phyloP scores from a whole-genome alignment of 75 land plant genomes.

The Picea sitchensis region DNA sequence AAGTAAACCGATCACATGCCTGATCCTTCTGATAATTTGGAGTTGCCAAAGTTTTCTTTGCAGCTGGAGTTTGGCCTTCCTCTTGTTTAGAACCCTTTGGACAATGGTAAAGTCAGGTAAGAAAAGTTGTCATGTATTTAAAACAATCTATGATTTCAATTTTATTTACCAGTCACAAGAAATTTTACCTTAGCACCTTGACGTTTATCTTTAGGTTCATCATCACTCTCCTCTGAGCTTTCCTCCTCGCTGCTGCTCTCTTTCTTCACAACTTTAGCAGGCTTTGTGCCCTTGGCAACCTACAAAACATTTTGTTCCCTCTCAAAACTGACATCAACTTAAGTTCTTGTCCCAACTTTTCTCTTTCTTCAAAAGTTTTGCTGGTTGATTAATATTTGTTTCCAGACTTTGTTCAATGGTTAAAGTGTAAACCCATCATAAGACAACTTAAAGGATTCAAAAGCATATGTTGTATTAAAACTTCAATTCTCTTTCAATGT shows the following conservation, averaged over 20 bases:
- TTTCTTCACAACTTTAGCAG: not conserved
- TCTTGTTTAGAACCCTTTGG: not conserved
- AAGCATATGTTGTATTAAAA: no score
- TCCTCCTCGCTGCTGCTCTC: constrained; percentile 8
- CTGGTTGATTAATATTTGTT: no score
- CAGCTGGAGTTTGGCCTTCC: constrained; percentile 9
- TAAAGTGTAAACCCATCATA: no score
- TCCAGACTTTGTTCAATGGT: no score
- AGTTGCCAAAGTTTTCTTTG: constrained; percentile 42
- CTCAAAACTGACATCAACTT: not conserved
- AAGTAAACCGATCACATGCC: not conserved
- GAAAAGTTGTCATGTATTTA: not conserved
- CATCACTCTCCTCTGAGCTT: not conserved
- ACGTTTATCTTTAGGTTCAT: not conserved
- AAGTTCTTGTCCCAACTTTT: not conserved
- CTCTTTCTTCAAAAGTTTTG: not conserved
- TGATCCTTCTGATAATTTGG: constrained; percentile 16
- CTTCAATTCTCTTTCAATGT: no score
- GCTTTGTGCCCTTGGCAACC: not conserved
- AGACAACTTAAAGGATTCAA: no score
- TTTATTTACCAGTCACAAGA: not conserved
- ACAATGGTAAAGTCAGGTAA: not conserved
- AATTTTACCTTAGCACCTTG: not conserved
- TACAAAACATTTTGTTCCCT: not conserved
- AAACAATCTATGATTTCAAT: not conserved